A percentile compares a stretch with the other conserved stretches of the same genome.
These are phyloP conservation scores for Macrolepiota dolichaula DNA, from an alignment of 768 basidiomycete genomes.

Conservation along the genomic window DNA sequence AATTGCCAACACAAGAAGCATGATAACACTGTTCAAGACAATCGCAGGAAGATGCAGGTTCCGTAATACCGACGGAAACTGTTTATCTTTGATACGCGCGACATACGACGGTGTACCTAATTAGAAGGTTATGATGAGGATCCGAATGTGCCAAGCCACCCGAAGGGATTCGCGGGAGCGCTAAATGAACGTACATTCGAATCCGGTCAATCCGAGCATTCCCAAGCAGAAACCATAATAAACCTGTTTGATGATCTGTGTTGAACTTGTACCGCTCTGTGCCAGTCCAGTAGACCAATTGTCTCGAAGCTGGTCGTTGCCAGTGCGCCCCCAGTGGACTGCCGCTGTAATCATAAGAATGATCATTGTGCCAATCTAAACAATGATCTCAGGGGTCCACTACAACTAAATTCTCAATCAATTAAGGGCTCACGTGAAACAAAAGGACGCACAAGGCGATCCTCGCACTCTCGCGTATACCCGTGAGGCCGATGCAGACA, in stretches of 20 bases:
- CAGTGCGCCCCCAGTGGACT: conserved; percentile 49
- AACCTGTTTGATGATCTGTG: conserved; percentile 38
- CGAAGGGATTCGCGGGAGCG: conserved; percentile 11
- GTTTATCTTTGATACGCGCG: conserved; percentile 52
- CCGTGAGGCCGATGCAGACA: conserved; percentile 50
- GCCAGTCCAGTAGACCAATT: conserved; percentile 50
- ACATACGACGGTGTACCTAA: conserved; percentile 63
- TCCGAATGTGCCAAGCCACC: no score
- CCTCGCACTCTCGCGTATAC: conserved; percentile 60
- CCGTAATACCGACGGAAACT: conserved; percentile 57
- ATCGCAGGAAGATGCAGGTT: conserved; percentile 64
- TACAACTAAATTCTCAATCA: not conserved
- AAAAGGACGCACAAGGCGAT: conserved; percentile 54
- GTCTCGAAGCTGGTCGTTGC: conserved; percentile 40
- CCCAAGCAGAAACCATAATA: conserved; percentile 70
- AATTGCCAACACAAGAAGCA: conserved; percentile 57
- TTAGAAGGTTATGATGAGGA: not conserved
- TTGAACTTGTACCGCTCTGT: conserved; percentile 24
- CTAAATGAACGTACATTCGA: conserved; percentile 45
- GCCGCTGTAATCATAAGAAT: conserved; percentile 46
- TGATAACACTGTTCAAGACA: conserved; percentile 50
- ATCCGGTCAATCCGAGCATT: conserved; percentile 70
- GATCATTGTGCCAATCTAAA: conserved; percentile 55
- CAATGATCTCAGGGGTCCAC: not conserved
- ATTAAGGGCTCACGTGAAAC: conserved; percentile 49